Evolutionary conservation across 345 rosid genomes (phyloP).

Genomic region (Boechera stricta): DNA sequence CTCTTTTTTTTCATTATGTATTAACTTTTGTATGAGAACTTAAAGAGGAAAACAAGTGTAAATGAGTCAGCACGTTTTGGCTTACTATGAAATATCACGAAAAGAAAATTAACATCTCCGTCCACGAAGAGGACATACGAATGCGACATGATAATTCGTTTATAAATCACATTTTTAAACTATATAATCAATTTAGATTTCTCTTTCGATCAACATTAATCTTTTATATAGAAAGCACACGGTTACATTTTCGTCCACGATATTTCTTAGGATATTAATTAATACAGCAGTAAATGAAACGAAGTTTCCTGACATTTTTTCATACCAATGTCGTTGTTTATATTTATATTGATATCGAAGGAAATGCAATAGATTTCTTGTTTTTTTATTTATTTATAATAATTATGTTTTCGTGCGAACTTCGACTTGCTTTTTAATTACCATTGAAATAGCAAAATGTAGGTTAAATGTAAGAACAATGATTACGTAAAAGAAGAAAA

Average conservation of each 20-base stretch:
- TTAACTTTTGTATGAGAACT: conserved; percentile 14
- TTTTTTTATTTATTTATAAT: no score
- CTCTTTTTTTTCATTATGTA: background rate
- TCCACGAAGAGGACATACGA: conserved; percentile 33
- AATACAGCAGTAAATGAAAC: conserved; percentile 11
- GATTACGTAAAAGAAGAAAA: background rate
- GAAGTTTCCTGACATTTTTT: conserved; percentile 1
- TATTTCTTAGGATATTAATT: conserved; percentile 4
- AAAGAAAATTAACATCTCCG: conserved; percentile 30
- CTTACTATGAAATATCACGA: conserved; percentile 24
- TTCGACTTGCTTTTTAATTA: background rate
- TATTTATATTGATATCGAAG: background rate
- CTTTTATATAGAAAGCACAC: background rate
- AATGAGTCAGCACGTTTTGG: conserved; percentile 42
- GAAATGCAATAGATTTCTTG: background rate
- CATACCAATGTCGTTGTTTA: no score
- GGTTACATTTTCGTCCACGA: conserved; percentile 1
- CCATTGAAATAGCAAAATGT: background rate
- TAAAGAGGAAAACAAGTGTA: conserved; percentile 28
- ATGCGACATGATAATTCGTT: conserved; percentile 30
- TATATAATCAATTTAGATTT: conserved; percentile 13
- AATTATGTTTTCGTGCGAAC: background rate
- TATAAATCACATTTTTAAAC: conserved; percentile 19
- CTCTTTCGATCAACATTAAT: conserved; percentile 27
- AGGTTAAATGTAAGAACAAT: background rate